Evolutionary conservation across 306 rosid species (phyloP).

Genomic region (Sophora flavescens): DNA sequence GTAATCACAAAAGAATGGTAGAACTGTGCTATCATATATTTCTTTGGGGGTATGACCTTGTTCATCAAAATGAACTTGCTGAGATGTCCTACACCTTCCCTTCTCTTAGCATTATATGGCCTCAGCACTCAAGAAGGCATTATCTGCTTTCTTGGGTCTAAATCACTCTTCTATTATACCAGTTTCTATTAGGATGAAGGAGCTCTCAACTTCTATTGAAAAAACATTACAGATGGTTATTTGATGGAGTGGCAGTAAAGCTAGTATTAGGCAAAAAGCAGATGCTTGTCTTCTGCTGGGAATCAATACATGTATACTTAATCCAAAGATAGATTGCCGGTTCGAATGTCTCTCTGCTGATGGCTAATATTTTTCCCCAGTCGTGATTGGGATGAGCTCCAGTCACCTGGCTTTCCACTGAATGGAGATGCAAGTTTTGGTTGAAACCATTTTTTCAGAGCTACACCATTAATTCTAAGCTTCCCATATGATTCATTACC

Average conservation of each 20-base stretch:
- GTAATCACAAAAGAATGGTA: constrained; percentile 41
- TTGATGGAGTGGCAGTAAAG: constrained; percentile 40
- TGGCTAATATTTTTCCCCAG: constrained; percentile 71
- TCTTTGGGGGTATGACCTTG: constrained; percentile 20
- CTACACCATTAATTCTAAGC: constrained; percentile 70
- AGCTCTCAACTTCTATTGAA: constrained; percentile 46
- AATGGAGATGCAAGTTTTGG: constrained; percentile 79
- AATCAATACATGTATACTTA: constrained; percentile 50
- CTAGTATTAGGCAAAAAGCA: constrained; percentile 55
- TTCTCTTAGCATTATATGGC: constrained; percentile 53
- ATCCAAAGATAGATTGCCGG: constrained; percentile 70
- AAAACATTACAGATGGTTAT: constrained; percentile 35
- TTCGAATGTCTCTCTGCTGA: constrained; percentile 86
- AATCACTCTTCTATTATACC: constrained; percentile 53
- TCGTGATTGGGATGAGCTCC: constrained; percentile 63
- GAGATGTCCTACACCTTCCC: constrained; percentile 46
- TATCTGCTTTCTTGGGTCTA: constrained; percentile 48
- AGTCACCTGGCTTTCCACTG: constrained; percentile 69
- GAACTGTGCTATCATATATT: constrained; percentile 23
- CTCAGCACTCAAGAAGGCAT: constrained; percentile 53
- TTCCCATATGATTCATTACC: constrained; percentile 86
- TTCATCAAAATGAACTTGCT: constrained; percentile 44
- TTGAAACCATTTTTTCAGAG: constrained; percentile 78
- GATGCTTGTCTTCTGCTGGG: constrained; percentile 50
- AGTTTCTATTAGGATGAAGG: constrained; percentile 47